Base-by-base conservation (phyloP, 139 green algal species). In the Closterium sp. region DNA sequence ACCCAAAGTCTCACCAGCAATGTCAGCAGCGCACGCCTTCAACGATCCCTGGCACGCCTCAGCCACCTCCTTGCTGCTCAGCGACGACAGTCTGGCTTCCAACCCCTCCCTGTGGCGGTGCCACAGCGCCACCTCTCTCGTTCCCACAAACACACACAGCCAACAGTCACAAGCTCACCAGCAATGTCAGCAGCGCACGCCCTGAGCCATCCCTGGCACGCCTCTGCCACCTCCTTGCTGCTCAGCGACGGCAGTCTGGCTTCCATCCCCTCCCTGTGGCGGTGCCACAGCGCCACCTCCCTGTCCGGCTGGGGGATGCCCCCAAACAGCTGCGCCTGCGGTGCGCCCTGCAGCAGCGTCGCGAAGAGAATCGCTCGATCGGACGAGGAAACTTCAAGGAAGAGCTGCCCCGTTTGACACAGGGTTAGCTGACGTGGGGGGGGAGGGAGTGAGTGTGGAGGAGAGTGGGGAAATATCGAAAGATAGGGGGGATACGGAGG, bases 371-470 rank as follows among this genome's bases (percentile, higher is more conserved):
- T 25, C 4, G 91, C 66, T 19, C 32, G 33, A 16, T 91, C 38
- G 64, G 90, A 85, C 1, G 88, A 34, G 12, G 88, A 89, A 25
- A 93, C 89, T n/a, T 90, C 64, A 33, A 98, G 91, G 81, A 98
- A 97, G 1, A 98, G 95, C 93, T 98, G 95, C 3, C 96, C 97
- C 1, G 96, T 95, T 90, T 98, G 94, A 9, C 88, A 93, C 34
- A 97, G 66, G 43, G 87, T 95, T 34, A 89, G 81, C 43, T 93
- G 85, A 34, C 89, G 85, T 69, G 64, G 38, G 89, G 35, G 32
- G 12, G 1, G 38, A 12, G 38, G 3, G 3, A 10, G 38, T 16
- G 38, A 10, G 38, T 8, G 4, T 8, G 38, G 4, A 33, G 30
- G 30, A 1, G 10, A 33, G 4, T 3, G 31, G 33, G 69, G 10